A percentile compares a stretch with the other conserved stretches of the same genome.
phyloP scores from a whole-genome alignment of 805 yeast species.

The Cyberlindnera mississippiensis region DNA sequence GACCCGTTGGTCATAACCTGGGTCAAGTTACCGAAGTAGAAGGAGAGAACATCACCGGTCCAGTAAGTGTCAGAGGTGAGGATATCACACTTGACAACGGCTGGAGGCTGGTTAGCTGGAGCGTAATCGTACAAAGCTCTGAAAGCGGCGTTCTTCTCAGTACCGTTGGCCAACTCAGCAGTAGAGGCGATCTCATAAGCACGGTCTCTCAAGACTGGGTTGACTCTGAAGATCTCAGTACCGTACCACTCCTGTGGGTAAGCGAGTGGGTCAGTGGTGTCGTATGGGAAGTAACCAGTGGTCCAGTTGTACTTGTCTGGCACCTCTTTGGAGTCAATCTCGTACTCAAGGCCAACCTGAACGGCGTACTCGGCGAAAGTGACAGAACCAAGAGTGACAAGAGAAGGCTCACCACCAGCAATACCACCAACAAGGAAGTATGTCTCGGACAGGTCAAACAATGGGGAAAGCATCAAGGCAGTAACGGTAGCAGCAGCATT shows the following conservation, averaged over 20 bases:
- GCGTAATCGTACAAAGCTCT: slow-evolving; percentile 14
- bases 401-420: slow-evolving; percentile 17
- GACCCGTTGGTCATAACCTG: slow-evolving; percentile 14
- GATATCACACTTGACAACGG: slow-evolving; percentile 13
- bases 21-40: slow-evolving; percentile 16
- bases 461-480: slow-evolving; percentile 10
- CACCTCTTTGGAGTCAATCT: slow-evolving; percentile 15
- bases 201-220: slow-evolving; percentile 11
- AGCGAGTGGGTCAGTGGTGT: slow-evolving; percentile 12
- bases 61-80: slow-evolving; percentile 16
- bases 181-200: slow-evolving; percentile 11
- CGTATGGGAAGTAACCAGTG: slow-evolving; percentile 18
- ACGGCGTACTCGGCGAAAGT: slow-evolving; percentile 16
- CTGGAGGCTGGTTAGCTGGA: slow-evolving; percentile 13
- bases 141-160: slow-evolving; percentile 10
- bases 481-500: slow-evolving; percentile 17
- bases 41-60: slow-evolving; percentile 12
- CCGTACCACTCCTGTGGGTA: slow-evolving; percentile 18
- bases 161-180: slow-evolving; percentile 11
- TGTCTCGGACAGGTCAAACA: slow-evolving; percentile 12
- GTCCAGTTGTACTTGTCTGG: slow-evolving; percentile 13
- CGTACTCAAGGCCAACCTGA: slow-evolving; percentile 14
- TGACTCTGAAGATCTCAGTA: slow-evolving; percentile 14
- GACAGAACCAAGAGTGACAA: slow-evolving; percentile 14
- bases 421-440: slow-evolving; percentile 17